Base-by-base conservation (phyloP, 257 asterid species). In the Lavandula angustifolia region DNA sequence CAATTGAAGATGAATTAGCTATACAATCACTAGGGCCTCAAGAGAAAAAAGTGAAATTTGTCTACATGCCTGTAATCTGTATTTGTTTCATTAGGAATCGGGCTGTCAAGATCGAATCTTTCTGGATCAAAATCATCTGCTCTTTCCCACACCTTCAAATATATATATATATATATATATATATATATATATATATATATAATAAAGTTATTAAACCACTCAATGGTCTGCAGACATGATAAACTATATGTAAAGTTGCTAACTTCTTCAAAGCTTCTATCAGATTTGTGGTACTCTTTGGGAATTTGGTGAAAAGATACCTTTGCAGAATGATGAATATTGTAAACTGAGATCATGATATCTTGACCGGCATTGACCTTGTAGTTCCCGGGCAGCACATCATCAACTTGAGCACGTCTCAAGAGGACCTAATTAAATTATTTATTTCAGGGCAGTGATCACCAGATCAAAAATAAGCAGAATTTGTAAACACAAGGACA, bases 321-420 rank as follows among this genome's bases (percentile, higher is more conserved):
- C 97, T 85, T 74, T 6, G 88, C 60, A 68, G 95, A 92, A 75
- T 60, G 98, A 81, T 92, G 98, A 71, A 92, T 81, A 71, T 92
- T 92, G 80, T 92, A 92, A 44, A 92, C 99, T 3, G 98, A 92
- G 64, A 92, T 92, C 98, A 92, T 89, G 73, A 92, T 64, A 79
- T 92, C 99, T 83, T 92, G 99, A 71, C 97, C 99, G 63, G 88
- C 71, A 76, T 84, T 76, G 73, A 92, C 94, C 83, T 82, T 92
- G 78, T 92, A 92, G 78, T 85, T 73, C 47, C 97, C 99, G 3
- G 99, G 99, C 64, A 92, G 86, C 18, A 78, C 73, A 33, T 92
- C 99, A n/a, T 82, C 78, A 22, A 81, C 90, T 76, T 54, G 87
- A 60, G 97, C 99, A 82, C 99, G 80, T 80, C 99, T 77, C 72